A percentile compares a stretch with the other conserved stretches of the same genome.
Evolutionary conservation across 192 early-diverging fungal genomes (phyloP).

Genomic region (Rhizophagus clarus): DNA sequence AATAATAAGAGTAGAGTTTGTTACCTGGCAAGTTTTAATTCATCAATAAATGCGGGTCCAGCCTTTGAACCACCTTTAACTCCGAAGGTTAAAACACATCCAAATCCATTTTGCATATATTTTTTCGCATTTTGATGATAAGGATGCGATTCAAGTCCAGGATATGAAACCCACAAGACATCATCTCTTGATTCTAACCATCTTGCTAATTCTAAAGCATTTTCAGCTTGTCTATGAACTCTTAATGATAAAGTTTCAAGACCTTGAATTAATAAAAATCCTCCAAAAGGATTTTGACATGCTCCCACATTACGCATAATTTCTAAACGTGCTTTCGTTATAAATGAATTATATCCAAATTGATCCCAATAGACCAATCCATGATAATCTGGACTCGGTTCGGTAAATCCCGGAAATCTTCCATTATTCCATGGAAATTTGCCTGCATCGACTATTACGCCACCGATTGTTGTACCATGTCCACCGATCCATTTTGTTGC

Average conservation of each 20-base stretch:
- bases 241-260: conserved; percentile 90
- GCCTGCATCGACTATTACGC: conserved; percentile 87
- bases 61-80: conserved; percentile 59
- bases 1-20: too few species aligned
- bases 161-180: conserved; percentile 91
- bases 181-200: conserved; percentile 72
- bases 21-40: conserved; percentile 73
- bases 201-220: conserved; percentile 75
- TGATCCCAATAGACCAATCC: conserved; percentile 85
- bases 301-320: conserved; percentile 84
- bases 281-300: conserved; percentile 84
- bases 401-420: conserved; percentile 85
- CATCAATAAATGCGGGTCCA: conserved; percentile 72
- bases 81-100: conserved; percentile 83
- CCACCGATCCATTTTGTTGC: conserved; percentile 95
- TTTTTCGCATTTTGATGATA: conserved; percentile 80
- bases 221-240: conserved; percentile 83
- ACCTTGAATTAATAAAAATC: conserved; percentile 87
- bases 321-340: conserved; percentile 81
- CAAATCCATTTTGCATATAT: conserved; percentile 83
- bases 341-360: conserved; percentile 81
- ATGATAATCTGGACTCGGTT: conserved; percentile 84
- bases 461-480: conserved; percentile 92
- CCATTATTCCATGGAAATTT: conserved; percentile 90
- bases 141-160: conserved; percentile 78